A percentile compares a stretch with the other conserved stretches of the same genome.
phyloP scores from a whole-genome alignment of 2,329 filamentous ascomycete genomes.

The Rugonectria rugulosa region DNA sequence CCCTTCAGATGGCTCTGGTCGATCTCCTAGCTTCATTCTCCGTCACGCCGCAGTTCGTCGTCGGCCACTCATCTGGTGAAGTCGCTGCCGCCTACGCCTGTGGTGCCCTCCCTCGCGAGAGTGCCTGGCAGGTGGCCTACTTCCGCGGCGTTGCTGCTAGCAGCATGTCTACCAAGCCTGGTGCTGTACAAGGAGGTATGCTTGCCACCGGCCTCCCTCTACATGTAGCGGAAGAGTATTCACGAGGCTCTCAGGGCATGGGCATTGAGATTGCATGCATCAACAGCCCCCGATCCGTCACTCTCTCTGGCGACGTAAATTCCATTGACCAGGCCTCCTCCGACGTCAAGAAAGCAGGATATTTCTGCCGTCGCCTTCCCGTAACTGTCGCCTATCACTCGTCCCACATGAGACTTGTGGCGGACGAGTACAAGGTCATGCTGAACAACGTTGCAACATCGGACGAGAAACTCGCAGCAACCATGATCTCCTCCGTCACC shows the following conservation, averaged over 20 bases:
- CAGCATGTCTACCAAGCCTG: slow-evolving; percentile 36
- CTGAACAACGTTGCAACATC: slow-evolving; percentile 35
- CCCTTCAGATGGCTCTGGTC: slow-evolving; percentile 52
- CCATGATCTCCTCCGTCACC: slow-evolving; percentile 54
- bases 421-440: slow-evolving; percentile 44
- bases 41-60: slow-evolving; percentile 44
- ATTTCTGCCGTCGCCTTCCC: slow-evolving; percentile 46
- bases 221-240: slow-evolving; percentile 38
- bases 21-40: slow-evolving; percentile 47
- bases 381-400: slow-evolving; percentile 55
- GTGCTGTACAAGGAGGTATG: slow-evolving; percentile 49
- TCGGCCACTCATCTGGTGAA: slow-evolving; percentile 58
- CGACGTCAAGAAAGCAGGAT: slow-evolving; percentile 43
- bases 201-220: slow-evolving; percentile 49
- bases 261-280: slow-evolving; percentile 51
- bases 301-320: slow-evolving; percentile 50
- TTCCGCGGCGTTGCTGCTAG: slow-evolving; percentile 48
- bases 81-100: slow-evolving; percentile 54
- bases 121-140: slow-evolving; percentile 53
- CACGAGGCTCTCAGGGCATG: slow-evolving; percentile 30
- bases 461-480: slow-evolving; percentile 16
- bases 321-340: slow-evolving; percentile 42
- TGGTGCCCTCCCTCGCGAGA: slow-evolving; percentile 44
- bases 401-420: slow-evolving; percentile 50
- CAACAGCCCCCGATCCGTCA: slow-evolving; percentile 54